phyloP scores from a whole-genome alignment of 1,284 basidiomycete species.

The Waitea zeae region DNA sequence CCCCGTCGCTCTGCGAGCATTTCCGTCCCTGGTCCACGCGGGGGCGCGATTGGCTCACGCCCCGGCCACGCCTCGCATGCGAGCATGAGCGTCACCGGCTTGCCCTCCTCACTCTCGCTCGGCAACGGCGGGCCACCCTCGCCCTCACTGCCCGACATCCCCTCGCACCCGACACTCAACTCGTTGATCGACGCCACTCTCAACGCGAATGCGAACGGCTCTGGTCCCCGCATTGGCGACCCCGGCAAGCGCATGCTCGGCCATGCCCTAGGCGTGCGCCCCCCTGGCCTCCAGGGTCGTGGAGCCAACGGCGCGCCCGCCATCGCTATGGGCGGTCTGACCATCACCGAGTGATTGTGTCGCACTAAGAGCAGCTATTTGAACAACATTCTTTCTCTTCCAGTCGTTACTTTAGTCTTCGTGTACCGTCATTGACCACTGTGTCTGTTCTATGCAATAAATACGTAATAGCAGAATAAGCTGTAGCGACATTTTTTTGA shows the following conservation, averaged over 20 bases:
- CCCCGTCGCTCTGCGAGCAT: slow-evolving; percentile 55
- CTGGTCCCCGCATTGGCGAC: slow-evolving; percentile 53
- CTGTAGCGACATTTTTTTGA: too few species aligned
- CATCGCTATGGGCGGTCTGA: too few species aligned
- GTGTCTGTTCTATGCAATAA: too few species aligned
- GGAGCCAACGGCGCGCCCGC: too few species aligned
- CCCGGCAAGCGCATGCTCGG: slow-evolving; percentile 75
- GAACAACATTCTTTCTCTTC: too few species aligned
- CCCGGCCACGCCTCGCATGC: neutral
- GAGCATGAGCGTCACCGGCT: too few species aligned
- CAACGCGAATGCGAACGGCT: slow-evolving; percentile 29
- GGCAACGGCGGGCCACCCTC: slow-evolving; percentile 42
- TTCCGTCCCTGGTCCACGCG: slow-evolving; percentile 29
- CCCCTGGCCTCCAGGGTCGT: slow-evolving; percentile 59
- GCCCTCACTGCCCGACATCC: slow-evolving; percentile 63
- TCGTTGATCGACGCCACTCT: slow-evolving; percentile 62
- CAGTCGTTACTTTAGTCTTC: too few species aligned
- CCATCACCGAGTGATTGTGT: too few species aligned
- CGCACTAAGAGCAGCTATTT: too few species aligned
- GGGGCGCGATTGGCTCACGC: slow-evolving; percentile 9
- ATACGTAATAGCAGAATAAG: too few species aligned
- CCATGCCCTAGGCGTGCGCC: slow-evolving; percentile 61
- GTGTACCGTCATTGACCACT: too few species aligned
- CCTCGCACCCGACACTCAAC: slow-evolving; percentile 67
- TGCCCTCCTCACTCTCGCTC: slow-evolving; percentile 14